A percentile compares a stretch with the other conserved stretches of the same genome.
Conservation (phyloP, 2,329 filamentous ascomycete genomes). For the Penicillium sp. region DNA sequence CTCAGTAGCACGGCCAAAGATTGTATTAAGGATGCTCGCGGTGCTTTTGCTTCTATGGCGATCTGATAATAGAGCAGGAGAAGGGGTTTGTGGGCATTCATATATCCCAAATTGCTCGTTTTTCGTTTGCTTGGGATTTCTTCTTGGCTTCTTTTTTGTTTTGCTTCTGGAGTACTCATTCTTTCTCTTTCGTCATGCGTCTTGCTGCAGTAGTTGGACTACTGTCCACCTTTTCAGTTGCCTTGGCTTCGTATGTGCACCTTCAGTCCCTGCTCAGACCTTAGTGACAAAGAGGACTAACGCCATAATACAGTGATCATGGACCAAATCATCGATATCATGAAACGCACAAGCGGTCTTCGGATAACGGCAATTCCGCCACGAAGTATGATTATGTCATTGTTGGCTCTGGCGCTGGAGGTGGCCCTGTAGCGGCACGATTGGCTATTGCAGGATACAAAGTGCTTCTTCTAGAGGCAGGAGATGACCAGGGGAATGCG, state of each 20-base stretch:
- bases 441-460: conserved; percentile 61
- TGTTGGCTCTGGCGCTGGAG: conserved; percentile 61
- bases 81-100: neutral
- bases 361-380: neutral
- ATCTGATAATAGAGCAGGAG: conserved; percentile 1
- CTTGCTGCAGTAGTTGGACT: conserved; percentile 11
- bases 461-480: conserved; percentile 62
- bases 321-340: conserved; percentile 7
- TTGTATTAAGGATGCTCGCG: neutral
- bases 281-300: neutral
- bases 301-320: conserved; percentile 7
- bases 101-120: neutral
- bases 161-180: neutral
- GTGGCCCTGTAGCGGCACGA: conserved; percentile 58
- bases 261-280: neutral
- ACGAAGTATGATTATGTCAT: conserved; percentile 61
- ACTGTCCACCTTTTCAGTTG: conserved; percentile 16
- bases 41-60: neutral
- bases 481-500: conserved; percentile 56
- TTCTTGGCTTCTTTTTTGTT: neutral
- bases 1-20: neutral
- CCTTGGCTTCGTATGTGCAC: conserved; percentile 16
- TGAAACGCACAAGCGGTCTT: conserved; percentile 8
- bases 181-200: conserved; percentile 9
- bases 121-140: neutral